Conservation (phyloP, 1,284 basidiomycete genomes). For the Boletellus deceptivus region DNA sequence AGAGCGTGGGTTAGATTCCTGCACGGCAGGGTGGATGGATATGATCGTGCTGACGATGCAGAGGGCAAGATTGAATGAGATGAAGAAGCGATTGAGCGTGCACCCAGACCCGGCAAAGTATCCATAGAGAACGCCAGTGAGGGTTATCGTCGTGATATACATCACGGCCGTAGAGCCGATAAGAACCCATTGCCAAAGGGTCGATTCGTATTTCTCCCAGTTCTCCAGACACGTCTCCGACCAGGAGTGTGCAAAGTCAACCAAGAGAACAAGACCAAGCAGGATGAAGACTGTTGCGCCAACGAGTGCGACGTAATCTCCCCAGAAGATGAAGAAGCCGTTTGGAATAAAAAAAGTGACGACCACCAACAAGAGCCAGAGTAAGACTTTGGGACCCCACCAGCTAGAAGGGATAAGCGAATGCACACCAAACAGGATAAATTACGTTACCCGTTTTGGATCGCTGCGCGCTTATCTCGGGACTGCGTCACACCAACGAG, state of each 20-base stretch:
- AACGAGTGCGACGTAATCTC: conserved; percentile 88
- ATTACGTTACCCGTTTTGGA: conserved; percentile 89
- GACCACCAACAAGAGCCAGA: conserved; percentile 77
- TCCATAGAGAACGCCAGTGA: conserved; percentile 87
- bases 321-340: conserved; percentile 95
- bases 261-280: conserved; percentile 93
- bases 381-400: conserved; percentile 97
- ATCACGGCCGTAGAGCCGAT: conserved; percentile 90
- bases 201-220: conserved; percentile 87
- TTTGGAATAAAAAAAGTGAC: conserved; percentile 93
- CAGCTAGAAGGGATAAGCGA: conserved; percentile 53
- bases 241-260: conserved; percentile 99
- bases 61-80: conserved; percentile 88
- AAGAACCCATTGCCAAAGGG: conserved; percentile 95
- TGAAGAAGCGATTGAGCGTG: conserved; percentile 91
- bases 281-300: conserved; percentile 95
- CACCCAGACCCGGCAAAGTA: conserved; percentile 91
- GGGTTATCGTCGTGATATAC: conserved; percentile 80
- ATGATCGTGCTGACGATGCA: conserved; percentile 80
- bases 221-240: conserved; percentile 95
- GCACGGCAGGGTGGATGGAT: conserved; percentile 84
- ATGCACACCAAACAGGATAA: neutral
- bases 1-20: conserved; percentile 92
- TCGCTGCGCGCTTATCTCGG: conserved; percentile 84
- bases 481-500: conserved; percentile 91